Conservation (phyloP, 768 basidiomycete genomes). For the Naganishia vaughanmartiniae region DNA sequence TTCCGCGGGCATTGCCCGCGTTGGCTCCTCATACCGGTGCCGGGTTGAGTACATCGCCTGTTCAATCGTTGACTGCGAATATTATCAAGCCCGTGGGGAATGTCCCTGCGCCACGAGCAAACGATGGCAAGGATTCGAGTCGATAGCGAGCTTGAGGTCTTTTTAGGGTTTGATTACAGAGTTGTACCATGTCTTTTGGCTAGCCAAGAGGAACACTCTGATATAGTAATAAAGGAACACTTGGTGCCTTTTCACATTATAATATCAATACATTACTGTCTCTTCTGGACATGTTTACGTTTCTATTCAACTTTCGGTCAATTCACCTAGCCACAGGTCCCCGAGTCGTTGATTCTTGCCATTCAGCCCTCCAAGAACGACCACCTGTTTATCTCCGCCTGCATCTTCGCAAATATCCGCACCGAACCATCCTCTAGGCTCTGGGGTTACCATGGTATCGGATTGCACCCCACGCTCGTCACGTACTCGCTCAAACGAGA, state of each 20-base stretch:
- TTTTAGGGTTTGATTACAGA: neutral
- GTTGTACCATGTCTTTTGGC: neutral
- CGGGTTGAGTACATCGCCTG: constrained; percentile 1
- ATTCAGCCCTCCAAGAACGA: constrained; percentile 56
- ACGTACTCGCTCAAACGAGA: constrained; percentile 9
- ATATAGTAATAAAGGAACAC: constrained; percentile 1
- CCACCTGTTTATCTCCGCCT: constrained; percentile 38
- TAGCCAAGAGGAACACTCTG: neutral
- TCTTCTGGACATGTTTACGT: neutral
- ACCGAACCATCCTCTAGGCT: constrained; percentile 57
- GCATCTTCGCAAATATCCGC: constrained; percentile 38
- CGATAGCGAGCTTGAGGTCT: neutral
- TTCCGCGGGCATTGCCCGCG: too few relatives aligned
- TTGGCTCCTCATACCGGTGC: neutral
- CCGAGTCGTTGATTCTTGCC: constrained; percentile 55
- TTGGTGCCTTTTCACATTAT: neutral
- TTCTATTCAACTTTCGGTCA: neutral
- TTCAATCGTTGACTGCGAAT: neutral
- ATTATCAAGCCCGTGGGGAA: neutral
- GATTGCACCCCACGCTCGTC: neutral
- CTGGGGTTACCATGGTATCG: constrained; percentile 35
- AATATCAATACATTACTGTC: neutral
- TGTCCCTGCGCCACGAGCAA: constrained; percentile 1
- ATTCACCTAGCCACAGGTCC: constrained; percentile 53
- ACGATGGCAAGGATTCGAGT: neutral